Base-by-base conservation (phyloP, 2,329 filamentous ascomycete genomes). In the Herpotrichia juniperi region DNA sequence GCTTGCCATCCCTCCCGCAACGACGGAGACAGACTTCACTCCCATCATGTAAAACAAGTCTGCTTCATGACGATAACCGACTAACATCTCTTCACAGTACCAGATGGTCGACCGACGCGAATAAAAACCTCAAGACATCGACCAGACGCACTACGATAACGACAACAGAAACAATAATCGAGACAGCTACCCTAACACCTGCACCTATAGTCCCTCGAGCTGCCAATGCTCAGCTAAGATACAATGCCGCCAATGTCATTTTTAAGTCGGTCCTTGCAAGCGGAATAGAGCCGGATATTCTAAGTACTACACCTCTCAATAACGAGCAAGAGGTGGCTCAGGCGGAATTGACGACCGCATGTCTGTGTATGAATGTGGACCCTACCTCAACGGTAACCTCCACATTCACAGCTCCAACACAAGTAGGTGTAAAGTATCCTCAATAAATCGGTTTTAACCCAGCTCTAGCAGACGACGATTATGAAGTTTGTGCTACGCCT, bases 361-460 rank as follows among this genome's bases (percentile, higher is more conserved):
- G 69, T 54, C 63, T 61, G 4, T 72, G 68, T 48, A 59, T 64
- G 39, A 58, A 64, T 54, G 61, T 68, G 1, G 50, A 57, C 10
- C 68, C 70, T 8, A 68, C 63, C 0, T 58, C 62, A n/a, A 69
- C 68, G 3, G 57, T 61, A 11, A 72, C 68, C 1, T 28, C 42
- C 2, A 67, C 61, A 6, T 60, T 59, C 42, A 61, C 63, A n/a
- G 57, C 64, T 17, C 58, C 61, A 31, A 46, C 63, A 28, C 53
- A 52, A 3, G 69, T 72, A 62, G 44, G 68, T 48, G 3, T 25
- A 16, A 19, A 17, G 25, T 17, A 11, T 37, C 10, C 21, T 42
- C 30, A 12, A 9, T n/a, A 28, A 34, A 19, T 16, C 8, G 24
- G 17, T 24, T 7, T 21, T 47, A 19, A 47, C 8, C 5, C 30